These are phyloP conservation scores for Orbilia javanica DNA, from an alignment of 2,329 filamentous ascomycete species.

Conservation along the genomic window DNA sequence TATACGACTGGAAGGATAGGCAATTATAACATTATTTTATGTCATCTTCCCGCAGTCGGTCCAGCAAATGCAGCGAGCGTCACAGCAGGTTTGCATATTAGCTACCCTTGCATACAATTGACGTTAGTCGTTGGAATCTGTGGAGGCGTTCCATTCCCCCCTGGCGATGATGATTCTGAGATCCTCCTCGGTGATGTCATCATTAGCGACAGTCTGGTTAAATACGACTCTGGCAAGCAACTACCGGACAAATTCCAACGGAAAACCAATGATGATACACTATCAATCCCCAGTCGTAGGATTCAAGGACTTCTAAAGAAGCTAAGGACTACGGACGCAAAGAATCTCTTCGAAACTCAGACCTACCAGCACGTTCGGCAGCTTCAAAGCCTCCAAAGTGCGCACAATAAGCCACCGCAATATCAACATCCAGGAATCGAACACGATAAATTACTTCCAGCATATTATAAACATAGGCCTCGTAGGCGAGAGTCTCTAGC, in stretches of 20 bases:
- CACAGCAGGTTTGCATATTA: conserved; percentile 22
- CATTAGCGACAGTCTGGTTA: conserved; percentile 62
- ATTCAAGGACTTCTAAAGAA: conserved; percentile 35
- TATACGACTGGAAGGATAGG: conserved; percentile 52
- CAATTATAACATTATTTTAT: conserved; percentile 52
- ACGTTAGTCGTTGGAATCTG: conserved; percentile 61
- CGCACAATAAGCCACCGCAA: too few relatives aligned
- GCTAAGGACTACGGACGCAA: conserved; percentile 32
- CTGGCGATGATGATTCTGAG: too few relatives aligned
- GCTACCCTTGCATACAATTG: conserved; percentile 54
- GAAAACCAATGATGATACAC: conserved; percentile 56
- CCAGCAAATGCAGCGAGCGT: conserved; percentile 39
- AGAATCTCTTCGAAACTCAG: not conserved
- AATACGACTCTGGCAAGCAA: conserved; percentile 57
- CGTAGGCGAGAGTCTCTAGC: too few relatives aligned
- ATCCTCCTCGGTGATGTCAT: conserved; percentile 64
- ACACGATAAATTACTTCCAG: too few relatives aligned
- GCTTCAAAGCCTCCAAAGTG: not conserved
- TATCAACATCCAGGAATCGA: too few relatives aligned
- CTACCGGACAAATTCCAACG: conserved; percentile 56
- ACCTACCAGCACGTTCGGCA: too few relatives aligned
- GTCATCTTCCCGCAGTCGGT: conserved; percentile 49
- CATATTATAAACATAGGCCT: too few relatives aligned
- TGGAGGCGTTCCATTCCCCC: conserved; percentile 60
- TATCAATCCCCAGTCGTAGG: conserved; percentile 15